Evolutionary conservation across 2,329 filamentous ascomycete genomes (phyloP), one percentile per base, ranked within the genome.

Genomic region (Nemania sp.): DNA sequence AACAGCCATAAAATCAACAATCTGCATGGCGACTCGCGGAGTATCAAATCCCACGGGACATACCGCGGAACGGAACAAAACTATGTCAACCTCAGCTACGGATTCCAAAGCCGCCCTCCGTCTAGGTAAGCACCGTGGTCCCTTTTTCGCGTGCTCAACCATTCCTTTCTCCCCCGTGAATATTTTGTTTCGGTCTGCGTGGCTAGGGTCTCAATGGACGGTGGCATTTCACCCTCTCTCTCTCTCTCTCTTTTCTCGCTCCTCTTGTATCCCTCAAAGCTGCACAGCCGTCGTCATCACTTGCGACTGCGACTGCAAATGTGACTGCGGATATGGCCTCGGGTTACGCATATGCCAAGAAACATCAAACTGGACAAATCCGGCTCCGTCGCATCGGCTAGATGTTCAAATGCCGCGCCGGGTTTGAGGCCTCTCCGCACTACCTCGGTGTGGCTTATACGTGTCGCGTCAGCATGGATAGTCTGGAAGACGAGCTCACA

Each of bases 111-210:
- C 49, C 32, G 39, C 39, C 29, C 32, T 45, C 32, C n/a, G 51
- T 49, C n/a, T 11, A 59, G 62, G 62, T 64, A 64, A 59, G 62
- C 42, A 17, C 12, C 18, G 7, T 42, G 15, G n/a, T n/a, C n/a
- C 47, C 20, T 54, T n/a, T 18, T 25, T 49, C 42, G 18, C 42
- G 12, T 50, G 12, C 40, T 37, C 29, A 39, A 29, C 7, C 25
- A n/a, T 29, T 32, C 17, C 11, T 21, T 25, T 18, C 39, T 47
- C 39, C 34, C 46, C 18, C 18, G 45, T 53, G 39, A 29, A 4
- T 32, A 46, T 34, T 49, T 57, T 29, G 37, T 32, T 45, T 48
- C 15, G 34, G 20, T 21, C 39, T 35, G 25, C 32, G 47, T 45
- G 40, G 21, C 34, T 48, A 47, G 55, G 39, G 46, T 45, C 51